Base-by-base conservation (phyloP, 2,329 filamentous ascomycete genomes). In the Talaromyces verruculosus region DNA sequence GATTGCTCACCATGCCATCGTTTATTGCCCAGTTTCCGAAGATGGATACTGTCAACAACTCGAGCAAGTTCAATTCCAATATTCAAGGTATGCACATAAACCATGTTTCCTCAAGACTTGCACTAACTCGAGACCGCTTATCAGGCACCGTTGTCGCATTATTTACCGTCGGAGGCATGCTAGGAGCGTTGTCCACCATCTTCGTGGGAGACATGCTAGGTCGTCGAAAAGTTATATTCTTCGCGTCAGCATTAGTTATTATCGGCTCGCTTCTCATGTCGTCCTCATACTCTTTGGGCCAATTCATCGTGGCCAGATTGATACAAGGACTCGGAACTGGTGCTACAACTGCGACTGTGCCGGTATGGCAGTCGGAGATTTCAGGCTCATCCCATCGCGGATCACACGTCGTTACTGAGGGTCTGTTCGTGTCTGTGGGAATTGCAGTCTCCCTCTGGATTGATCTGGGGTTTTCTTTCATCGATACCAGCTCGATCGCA, bases 1-100 rank as follows among this genome's bases (percentile, higher is more conserved):
- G 83, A 17, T 71, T 84, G 35, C 79, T 93, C 58, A 91, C 89
- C 1, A 84, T 93, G 71, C 77, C 83, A 64, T 81, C 83, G 13
- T 91, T 90, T 71, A 78, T 85, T 3, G 71, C 77, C 43, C 77
- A 77, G 37, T 85, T 85, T 68, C 83, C 83, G 1, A 70, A 79
- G 65, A 83, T 84, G 70, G 77, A 85, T 72, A 84, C 82, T 0
- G 67, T 81, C 63, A 75, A 80, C 69, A 76, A 79, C 5, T 74
- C 68, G 6, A 82, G 81, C 8, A 74, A 75, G 3, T 71, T 79
- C 66, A 81, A 82, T 67, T 80, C 81, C 6, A 81, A 78, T 7
- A 74, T 80, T 15, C 81, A 82, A 70, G 81, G 81, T 71, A 60
- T 25, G 41, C 11, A 25, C 11, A 22, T 17, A 2, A 2, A 10